phyloP scores from a whole-genome alignment of 257 asterid species.

The Solanum ossicruentum region DNA sequence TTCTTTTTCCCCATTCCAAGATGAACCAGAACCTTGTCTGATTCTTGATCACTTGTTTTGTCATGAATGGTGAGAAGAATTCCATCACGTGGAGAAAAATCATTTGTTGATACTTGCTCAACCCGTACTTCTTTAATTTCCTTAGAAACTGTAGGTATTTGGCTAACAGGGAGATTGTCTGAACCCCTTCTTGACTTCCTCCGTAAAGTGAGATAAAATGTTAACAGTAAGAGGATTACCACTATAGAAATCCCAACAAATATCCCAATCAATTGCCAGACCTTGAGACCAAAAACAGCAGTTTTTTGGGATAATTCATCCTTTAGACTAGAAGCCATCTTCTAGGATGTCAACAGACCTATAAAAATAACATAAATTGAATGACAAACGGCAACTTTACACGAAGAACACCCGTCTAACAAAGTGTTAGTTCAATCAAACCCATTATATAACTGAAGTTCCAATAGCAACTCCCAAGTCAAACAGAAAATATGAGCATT shows the following conservation, averaged over 20 bases:
- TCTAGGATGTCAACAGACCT: conserved; percentile 25
- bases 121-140: conserved; percentile 90
- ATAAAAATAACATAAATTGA: conserved; percentile 9
- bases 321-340: conserved; percentile 77
- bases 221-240: conserved; percentile 43
- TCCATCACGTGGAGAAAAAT: conserved; percentile 58
- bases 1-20: conserved; percentile 53
- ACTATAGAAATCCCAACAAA: conserved; percentile 62
- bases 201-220: conserved; percentile 57
- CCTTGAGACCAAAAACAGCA: conserved; percentile 58
- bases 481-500: neutral
- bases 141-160: conserved; percentile 69
- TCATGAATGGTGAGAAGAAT: conserved; percentile 76
- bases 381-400: neutral
- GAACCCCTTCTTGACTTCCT: conserved; percentile 46
- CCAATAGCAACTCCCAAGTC: neutral
- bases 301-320: conserved; percentile 46
- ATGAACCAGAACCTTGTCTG: conserved; percentile 73
- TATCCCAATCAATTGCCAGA: conserved; percentile 87
- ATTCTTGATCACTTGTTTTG: conserved; percentile 55
- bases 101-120: conserved; percentile 57
- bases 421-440: neutral
- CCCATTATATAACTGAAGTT: neutral
- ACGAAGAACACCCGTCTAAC: neutral
- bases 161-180: conserved; percentile 43